Percentiles rank a stretch among this genome's conserved stretches.
phyloP scores from a whole-genome alignment of 768 basidiomycete genomes.

The Panaeolus cyanescens region DNA sequence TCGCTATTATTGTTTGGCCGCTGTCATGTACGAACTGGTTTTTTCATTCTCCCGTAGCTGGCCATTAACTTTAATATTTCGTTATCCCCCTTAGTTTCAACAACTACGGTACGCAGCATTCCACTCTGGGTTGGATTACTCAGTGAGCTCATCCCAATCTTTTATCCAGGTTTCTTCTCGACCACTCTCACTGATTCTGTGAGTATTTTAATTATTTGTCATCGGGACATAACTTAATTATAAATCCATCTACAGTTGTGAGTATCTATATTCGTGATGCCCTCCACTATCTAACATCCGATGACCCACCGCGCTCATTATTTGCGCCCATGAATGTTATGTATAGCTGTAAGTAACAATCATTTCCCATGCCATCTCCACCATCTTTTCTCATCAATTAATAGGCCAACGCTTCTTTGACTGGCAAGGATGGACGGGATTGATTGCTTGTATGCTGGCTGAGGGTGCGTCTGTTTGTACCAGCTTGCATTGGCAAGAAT shows the following conservation, averaged over 20 bases:
- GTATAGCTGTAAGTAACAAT: slow-evolving; percentile 11
- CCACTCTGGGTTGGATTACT: not conserved
- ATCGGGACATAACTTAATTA: not conserved
- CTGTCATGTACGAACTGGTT: slow-evolving; percentile 45
- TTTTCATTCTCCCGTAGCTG: not conserved
- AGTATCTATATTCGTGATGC: slow-evolving; percentile 11
- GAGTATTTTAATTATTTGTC: slow-evolving; percentile 16
- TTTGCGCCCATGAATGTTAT: not conserved
- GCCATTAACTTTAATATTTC: not conserved
- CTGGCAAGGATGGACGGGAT: slow-evolving; percentile 66
- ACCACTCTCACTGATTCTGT: slow-evolving; percentile 39
- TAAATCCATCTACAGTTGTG: slow-evolving; percentile 28
- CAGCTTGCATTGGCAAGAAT: not conserved
- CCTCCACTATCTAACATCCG: not conserved
- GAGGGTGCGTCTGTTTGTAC: slow-evolving; percentile 40
- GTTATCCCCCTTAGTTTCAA: slow-evolving; percentile 41
- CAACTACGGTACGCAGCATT: slow-evolving; percentile 44
- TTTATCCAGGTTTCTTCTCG: slow-evolving; percentile 37
- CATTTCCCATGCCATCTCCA: not conserved
- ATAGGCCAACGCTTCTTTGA: slow-evolving; percentile 47
- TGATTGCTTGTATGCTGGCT: slow-evolving; percentile 53
- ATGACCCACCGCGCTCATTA: not conserved
- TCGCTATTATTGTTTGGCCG: slow-evolving; percentile 56
- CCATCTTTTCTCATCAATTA: not conserved
- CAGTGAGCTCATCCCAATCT: slow-evolving; percentile 5